phyloP scores from a whole-genome alignment of 208 protist species.

The Acanthamoeba culbertsoni region DNA sequence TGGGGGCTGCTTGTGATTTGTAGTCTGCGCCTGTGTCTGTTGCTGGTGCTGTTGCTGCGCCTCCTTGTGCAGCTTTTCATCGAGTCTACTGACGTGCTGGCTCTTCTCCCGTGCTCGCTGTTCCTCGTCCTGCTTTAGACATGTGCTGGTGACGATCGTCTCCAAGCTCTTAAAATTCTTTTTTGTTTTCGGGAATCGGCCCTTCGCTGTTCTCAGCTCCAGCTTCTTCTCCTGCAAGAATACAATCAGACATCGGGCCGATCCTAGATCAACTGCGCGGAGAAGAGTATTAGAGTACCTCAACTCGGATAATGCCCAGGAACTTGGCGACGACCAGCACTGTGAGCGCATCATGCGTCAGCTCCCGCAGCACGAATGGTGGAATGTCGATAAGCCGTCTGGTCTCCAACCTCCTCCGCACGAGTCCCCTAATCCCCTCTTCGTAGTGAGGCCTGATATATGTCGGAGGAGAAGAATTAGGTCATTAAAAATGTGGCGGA shows the following conservation, averaged over 20 bases:
- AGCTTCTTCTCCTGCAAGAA: constrained; percentile 30
- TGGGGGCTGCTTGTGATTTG: background rate
- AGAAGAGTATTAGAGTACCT: background rate
- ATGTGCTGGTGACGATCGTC: constrained; percentile 25
- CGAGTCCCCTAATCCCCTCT: background rate
- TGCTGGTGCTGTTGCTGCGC: background rate
- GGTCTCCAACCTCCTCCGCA: background rate
- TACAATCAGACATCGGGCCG: background rate
- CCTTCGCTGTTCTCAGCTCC: constrained; percentile 11
- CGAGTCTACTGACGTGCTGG: background rate
- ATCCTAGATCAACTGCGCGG: background rate
- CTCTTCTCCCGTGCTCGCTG: background rate
- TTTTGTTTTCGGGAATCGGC: constrained; percentile 5
- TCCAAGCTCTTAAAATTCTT: constrained; percentile 1
- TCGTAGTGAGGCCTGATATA: background rate
- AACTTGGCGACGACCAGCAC: constrained; percentile 46
- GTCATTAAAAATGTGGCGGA: background rate
- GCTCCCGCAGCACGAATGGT: background rate
- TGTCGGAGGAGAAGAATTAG: background rate
- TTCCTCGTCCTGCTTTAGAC: background rate
- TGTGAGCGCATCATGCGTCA: background rate
- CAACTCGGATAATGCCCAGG: constrained; percentile 2
- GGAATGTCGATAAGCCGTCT: constrained; percentile 19
- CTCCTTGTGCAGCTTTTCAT: background rate
- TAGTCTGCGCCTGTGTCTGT: background rate